These are phyloP conservation scores for Trichoderma oligosporum DNA, from an alignment of 2,329 filamentous ascomycete species.

Conservation along the genomic window DNA sequence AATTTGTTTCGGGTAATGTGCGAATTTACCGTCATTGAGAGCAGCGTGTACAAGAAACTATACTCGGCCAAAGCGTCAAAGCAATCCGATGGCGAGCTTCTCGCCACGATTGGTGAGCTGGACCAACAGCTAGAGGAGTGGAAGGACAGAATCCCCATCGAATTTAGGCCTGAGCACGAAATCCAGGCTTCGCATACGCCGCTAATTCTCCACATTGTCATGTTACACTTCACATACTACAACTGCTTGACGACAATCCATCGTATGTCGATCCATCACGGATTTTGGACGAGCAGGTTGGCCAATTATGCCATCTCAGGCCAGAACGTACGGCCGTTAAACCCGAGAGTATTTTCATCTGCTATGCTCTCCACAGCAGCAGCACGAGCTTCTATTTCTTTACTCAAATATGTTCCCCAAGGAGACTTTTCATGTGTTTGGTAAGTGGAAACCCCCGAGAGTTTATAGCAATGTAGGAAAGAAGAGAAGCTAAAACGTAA, in stretches of 20 bases:
- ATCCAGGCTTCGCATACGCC: slow-evolving; percentile 91
- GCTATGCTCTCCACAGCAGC: slow-evolving; percentile 90
- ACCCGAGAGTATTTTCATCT: slow-evolving; percentile 90
- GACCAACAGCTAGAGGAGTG: slow-evolving; percentile 87
- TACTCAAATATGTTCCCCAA: slow-evolving; percentile 94
- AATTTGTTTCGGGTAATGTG: slow-evolving; percentile 94
- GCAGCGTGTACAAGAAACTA: slow-evolving; percentile 85
- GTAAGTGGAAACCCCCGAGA: slow-evolving; percentile 57
- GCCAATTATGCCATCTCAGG: slow-evolving; percentile 96
- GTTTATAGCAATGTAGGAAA: not conserved
- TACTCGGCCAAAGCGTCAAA: slow-evolving; percentile 92
- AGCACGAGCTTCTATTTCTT: slow-evolving; percentile 84
- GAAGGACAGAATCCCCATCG: slow-evolving; percentile 93
- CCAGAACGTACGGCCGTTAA: slow-evolving; percentile 82
- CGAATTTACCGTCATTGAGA: slow-evolving; percentile 86
- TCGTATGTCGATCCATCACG: slow-evolving; percentile 96
- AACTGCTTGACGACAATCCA: slow-evolving; percentile 97
- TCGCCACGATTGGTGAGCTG: slow-evolving; percentile 93
- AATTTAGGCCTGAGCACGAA: slow-evolving; percentile 95
- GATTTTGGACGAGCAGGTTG: slow-evolving; percentile 93
- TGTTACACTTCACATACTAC: slow-evolving; percentile 95
- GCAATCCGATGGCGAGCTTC: slow-evolving; percentile 84
- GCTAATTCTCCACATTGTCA: slow-evolving; percentile 88
- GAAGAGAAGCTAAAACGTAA: slow-evolving; percentile 23
- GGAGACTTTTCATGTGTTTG: slow-evolving; percentile 94